phyloP scores from a whole-genome alignment of 805 yeast species.

The Blastobotrys americana region DNA sequence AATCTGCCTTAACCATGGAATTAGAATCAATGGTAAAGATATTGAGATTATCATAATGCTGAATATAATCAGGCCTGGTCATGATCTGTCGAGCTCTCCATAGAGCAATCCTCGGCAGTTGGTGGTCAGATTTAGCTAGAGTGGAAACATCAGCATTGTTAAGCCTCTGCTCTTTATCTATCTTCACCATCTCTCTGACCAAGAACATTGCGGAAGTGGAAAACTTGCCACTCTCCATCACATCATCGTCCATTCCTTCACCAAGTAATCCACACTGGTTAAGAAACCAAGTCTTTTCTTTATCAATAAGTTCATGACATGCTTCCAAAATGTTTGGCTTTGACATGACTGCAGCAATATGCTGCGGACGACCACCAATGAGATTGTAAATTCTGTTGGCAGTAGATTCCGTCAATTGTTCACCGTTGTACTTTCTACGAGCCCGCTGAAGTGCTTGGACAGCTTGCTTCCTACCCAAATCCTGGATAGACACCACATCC shows the following conservation, averaged over 20 bases:
- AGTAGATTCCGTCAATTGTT: constrained; percentile 32
- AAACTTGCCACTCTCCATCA: constrained; percentile 76
- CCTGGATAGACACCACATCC: constrained; percentile 59
- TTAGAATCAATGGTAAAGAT: constrained; percentile 72
- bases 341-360: constrained; percentile 52
- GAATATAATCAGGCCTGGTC: constrained; percentile 79
- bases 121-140: constrained; percentile 36
- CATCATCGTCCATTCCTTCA: constrained; percentile 79
- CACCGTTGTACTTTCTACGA: constrained; percentile 40
- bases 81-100: constrained; percentile 81
- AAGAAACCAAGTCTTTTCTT: constrained; percentile 79
- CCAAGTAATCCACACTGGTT: constrained; percentile 78
- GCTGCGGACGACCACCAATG: constrained; percentile 82
- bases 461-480: constrained; percentile 51
- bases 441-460: constrained; percentile 45
- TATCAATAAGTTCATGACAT: constrained; percentile 63
- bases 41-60: constrained; percentile 64
- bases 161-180: constrained; percentile 39
- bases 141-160: constrained; percentile 19
- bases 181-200: constrained; percentile 62
- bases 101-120: constrained; percentile 64
- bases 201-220: constrained; percentile 66
- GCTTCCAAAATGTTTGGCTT: constrained; percentile 39
- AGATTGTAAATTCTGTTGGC: constrained; percentile 56
- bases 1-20: constrained; percentile 67